These are phyloP conservation scores for Cajanus cajan DNA, from an alignment of 306 rosid species.

Conservation along the genomic window DNA sequence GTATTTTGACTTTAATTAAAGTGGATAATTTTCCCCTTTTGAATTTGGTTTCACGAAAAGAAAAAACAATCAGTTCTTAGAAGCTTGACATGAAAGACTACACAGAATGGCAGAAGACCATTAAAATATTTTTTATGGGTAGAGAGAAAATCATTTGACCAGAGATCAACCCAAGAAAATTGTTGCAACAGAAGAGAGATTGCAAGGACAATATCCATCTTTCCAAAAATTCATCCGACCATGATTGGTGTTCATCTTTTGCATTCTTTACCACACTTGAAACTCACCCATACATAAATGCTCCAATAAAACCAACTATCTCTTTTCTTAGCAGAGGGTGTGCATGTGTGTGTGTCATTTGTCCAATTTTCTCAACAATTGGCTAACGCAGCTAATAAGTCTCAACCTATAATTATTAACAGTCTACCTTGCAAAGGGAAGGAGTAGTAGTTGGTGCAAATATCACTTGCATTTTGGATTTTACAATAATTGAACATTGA, in stretches of 20 bases:
- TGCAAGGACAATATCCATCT: not conserved
- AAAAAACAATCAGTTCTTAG: not conserved
- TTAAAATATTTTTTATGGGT: not conserved
- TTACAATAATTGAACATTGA: not conserved
- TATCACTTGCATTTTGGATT: not conserved
- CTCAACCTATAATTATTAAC: not conserved
- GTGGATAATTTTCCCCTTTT: not conserved
- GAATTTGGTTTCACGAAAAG: not conserved
- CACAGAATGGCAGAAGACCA: not conserved
- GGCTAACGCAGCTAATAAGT: not conserved
- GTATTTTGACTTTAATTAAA: not conserved
- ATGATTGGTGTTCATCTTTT: not conserved
- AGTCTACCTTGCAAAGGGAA: conserved; percentile 5
- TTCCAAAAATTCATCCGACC: not conserved
- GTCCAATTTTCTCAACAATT: conserved; percentile 5
- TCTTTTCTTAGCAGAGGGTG: not conserved
- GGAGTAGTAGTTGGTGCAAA: not conserved
- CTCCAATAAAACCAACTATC: not conserved
- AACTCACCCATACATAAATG: conserved; percentile 1
- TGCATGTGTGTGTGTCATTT: not conserved
- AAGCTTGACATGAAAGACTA: not conserved
- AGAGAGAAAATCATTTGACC: not conserved
- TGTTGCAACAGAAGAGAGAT: not conserved
- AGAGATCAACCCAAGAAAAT: not conserved
- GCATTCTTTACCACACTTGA: conserved; percentile 5